These are phyloP conservation scores for Naumovozyma dairenensis DNA, from an alignment of 805 yeast genomes.

Conservation along the genomic window DNA sequence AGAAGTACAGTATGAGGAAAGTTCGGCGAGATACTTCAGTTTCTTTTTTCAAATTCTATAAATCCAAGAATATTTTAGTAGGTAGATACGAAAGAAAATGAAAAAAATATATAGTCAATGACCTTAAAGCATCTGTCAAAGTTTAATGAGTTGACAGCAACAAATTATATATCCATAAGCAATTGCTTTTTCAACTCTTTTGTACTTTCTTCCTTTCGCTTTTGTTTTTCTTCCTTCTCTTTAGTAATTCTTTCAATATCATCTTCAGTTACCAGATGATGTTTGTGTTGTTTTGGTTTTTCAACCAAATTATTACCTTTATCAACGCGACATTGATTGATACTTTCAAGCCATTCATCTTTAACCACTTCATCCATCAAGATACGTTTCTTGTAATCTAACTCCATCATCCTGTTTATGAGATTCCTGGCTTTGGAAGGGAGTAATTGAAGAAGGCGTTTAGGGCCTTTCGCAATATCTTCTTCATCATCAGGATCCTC, in stretches of 20 bases:
- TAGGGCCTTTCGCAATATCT: conserved; percentile 54
- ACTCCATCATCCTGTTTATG: conserved; percentile 53
- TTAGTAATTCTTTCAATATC: conserved; percentile 39
- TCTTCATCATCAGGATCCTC: conserved; percentile 32
- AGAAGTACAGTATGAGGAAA: too few relatives aligned
- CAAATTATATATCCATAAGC: too few relatives aligned
- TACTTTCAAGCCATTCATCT: conserved; percentile 49
- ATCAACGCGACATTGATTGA: conserved; percentile 41
- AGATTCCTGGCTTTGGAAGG: conserved; percentile 58
- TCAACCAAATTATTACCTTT: conserved; percentile 17
- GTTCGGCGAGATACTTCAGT: too few relatives aligned
- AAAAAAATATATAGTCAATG: too few relatives aligned
- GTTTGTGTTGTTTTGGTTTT: conserved; percentile 39
- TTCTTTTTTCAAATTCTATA: too few relatives aligned
- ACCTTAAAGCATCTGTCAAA: too few relatives aligned
- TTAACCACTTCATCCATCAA: conserved; percentile 44
- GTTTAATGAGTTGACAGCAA: too few relatives aligned
- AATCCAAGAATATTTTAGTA: too few relatives aligned
- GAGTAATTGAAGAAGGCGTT: conserved; percentile 57
- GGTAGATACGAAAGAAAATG: too few relatives aligned
- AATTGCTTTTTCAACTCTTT: background rate
- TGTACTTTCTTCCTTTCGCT: conserved; percentile 8
- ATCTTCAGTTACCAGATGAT: conserved; percentile 61
- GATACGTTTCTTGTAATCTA: conserved; percentile 51
- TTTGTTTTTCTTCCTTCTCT: conserved; percentile 22